A percentile compares a stretch with the other conserved stretches of the same genome.
Conservation (phyloP, 306 rosid genomes). For the Quercus mongolica region DNA sequence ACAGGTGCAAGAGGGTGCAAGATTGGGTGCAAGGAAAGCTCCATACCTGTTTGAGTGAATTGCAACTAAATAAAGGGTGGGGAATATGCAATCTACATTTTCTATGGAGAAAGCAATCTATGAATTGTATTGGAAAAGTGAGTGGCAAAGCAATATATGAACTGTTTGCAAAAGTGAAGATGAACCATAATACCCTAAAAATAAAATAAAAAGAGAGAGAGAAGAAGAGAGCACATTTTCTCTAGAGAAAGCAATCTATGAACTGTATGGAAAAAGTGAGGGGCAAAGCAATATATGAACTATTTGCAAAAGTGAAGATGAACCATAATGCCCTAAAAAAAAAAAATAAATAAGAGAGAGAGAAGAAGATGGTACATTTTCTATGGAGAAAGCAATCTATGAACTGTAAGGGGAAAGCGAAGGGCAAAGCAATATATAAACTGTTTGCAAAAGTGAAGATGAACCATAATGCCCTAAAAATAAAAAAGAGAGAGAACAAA, state of each 20-base stretch:
- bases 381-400: slow-evolving; percentile 57
- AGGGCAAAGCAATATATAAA: slow-evolving; percentile 4
- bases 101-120: slow-evolving; percentile 61
- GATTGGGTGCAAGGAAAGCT: slow-evolving; percentile 56
- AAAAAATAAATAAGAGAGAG: background rate
- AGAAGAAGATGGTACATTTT: slow-evolving; percentile 19
- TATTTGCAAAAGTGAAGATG: background rate
- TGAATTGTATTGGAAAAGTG: slow-evolving; percentile 22
- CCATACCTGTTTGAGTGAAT: slow-evolving; percentile 59
- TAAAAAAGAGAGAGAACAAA: background rate
- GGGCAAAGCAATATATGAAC: slow-evolving; percentile 4
- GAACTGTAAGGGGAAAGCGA: slow-evolving; percentile 22
- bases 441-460: background rate
- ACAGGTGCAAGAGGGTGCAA: background rate
- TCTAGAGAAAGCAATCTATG: slow-evolving; percentile 52
- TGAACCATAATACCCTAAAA: background rate
- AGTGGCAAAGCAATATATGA: slow-evolving; percentile 7
- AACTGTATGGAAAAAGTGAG: slow-evolving; percentile 20
- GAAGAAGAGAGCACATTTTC: slow-evolving; percentile 26
- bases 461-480: background rate
- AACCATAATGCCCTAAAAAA: background rate
- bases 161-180: slow-evolving; percentile 2
- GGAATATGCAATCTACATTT: slow-evolving; percentile 64
- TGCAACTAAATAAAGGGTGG: slow-evolving; percentile 61
- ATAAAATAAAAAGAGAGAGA: background rate